A percentile compares a stretch with the other conserved stretches of the same genome.
phyloP scores from a whole-genome alignment of 345 rosid species.

The Rubroshorea leprosula region DNA sequence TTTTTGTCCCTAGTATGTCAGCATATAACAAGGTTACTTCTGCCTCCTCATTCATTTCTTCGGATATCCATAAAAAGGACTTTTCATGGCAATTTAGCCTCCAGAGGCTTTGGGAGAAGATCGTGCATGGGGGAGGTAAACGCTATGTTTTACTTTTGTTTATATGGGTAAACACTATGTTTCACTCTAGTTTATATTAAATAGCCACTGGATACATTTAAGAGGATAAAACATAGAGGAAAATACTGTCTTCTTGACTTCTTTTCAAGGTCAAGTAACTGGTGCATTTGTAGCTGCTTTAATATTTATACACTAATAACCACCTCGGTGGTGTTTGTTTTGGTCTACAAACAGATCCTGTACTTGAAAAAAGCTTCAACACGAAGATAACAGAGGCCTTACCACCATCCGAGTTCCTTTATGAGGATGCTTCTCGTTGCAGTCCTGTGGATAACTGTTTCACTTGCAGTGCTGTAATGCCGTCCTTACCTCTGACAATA shows the following conservation, averaged over 20 bases:
- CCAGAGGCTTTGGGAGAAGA: constrained; percentile 71
- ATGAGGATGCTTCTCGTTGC: constrained; percentile 43
- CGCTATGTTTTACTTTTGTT: background rate
- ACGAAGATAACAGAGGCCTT: constrained; percentile 23
- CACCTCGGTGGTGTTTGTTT: background rate
- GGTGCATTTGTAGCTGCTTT: background rate
- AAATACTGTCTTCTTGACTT: too few relatives aligned
- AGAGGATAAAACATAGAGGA: too few relatives aligned
- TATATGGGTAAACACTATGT: constrained; percentile 32
- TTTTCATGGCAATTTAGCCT: constrained; percentile 75
- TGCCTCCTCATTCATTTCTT: constrained; percentile 38
- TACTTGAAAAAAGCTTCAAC: constrained; percentile 30
- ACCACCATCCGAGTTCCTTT: constrained; percentile 54
- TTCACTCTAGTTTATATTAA: too few relatives aligned
- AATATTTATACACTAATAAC: background rate
- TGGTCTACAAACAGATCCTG: constrained; percentile 33
- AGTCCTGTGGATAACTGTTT: constrained; percentile 27
- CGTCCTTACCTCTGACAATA: constrained; percentile 70
- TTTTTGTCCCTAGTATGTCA: constrained; percentile 81
- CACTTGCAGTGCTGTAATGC: constrained; percentile 54
- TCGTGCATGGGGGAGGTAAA: constrained; percentile 57
- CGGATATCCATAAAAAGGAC: constrained; percentile 36
- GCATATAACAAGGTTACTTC: constrained; percentile 73
- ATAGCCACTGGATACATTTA: too few relatives aligned
- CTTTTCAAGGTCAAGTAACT: background rate